Percentiles rank a stretch among this genome's conserved stretches.
Conservation (phyloP, 179 eudicot species). For the Beta lomatogona region DNA sequence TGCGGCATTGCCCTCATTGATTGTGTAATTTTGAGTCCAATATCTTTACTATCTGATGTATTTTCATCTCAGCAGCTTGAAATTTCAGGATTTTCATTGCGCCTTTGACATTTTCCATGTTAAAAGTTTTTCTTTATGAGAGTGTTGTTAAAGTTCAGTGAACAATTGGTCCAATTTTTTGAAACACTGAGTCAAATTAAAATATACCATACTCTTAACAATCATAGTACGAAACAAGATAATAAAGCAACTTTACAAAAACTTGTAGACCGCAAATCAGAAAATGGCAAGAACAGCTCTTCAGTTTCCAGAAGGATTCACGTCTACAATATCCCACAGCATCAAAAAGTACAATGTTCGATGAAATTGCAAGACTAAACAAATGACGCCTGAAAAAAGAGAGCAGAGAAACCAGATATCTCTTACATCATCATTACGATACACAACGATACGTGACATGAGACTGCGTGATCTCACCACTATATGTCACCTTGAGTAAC, state of each 20-base stretch:
- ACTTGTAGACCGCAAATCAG: neutral
- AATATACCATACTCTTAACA: neutral
- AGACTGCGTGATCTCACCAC: constrained; percentile 64
- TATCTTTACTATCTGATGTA: too few species aligned
- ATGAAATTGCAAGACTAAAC: constrained; percentile 1
- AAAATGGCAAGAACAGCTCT: neutral
- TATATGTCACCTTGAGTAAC: constrained; percentile 68
- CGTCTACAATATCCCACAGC: neutral
- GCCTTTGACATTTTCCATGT: too few species aligned
- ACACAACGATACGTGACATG: constrained; percentile 75
- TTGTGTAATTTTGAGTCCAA: too few species aligned
- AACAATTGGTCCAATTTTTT: too few species aligned
- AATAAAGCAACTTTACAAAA: neutral
- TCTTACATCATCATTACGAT: constrained; percentile 36
- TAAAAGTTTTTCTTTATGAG: too few species aligned
- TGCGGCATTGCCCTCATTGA: too few species aligned
- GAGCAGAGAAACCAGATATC: neutral
- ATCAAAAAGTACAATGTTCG: neutral
- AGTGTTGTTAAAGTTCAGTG: too few species aligned
- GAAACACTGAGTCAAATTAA: too few species aligned
- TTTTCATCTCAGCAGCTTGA: too few species aligned
- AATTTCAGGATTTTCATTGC: too few species aligned
- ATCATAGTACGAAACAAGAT: neutral
- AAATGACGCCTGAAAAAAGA: neutral
- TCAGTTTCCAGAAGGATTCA: neutral